Evolutionary conservation across 2,329 filamentous ascomycete genomes (phyloP).

Genomic region (Achaetomium macrosporum): DNA sequence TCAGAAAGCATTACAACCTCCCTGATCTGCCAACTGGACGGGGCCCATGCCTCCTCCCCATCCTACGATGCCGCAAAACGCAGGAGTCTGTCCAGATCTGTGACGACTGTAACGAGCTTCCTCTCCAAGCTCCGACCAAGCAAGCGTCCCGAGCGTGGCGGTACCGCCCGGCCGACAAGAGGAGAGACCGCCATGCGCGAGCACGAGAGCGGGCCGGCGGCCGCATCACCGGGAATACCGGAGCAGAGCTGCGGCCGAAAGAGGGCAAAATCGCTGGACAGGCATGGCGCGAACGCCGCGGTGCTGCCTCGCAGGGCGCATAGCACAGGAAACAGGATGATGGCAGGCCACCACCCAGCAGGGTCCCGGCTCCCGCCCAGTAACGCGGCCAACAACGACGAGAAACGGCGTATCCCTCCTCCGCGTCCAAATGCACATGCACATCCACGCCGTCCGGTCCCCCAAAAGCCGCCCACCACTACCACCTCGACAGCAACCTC

Average conservation of each 20-base stretch:
- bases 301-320: conserved; percentile 7
- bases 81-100: neutral
- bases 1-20: neutral
- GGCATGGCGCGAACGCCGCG: conserved; percentile 6
- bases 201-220: neutral
- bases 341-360: too few species aligned
- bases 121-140: conserved; percentile 44
- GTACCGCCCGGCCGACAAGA: conserved; percentile 37
- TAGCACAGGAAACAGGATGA: neutral
- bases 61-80: neutral
- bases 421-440: too few species aligned
- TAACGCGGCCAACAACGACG: too few species aligned
- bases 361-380: too few species aligned
- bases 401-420: too few species aligned
- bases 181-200: neutral
- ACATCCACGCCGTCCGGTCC: too few species aligned
- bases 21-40: too few species aligned
- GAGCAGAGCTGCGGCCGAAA: neutral
- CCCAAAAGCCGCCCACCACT: neutral
- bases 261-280: conserved; percentile 2
- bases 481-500: neutral
- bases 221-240: neutral
- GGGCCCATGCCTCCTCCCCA: neutral
- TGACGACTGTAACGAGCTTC: conserved; percentile 34
- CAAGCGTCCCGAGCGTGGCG: conserved; percentile 44